Evolutionary conservation across 2,329 filamentous ascomycete genomes (phyloP), one percentile per base, ranked within the genome.

Genomic region (Phyllachora maydis): DNA sequence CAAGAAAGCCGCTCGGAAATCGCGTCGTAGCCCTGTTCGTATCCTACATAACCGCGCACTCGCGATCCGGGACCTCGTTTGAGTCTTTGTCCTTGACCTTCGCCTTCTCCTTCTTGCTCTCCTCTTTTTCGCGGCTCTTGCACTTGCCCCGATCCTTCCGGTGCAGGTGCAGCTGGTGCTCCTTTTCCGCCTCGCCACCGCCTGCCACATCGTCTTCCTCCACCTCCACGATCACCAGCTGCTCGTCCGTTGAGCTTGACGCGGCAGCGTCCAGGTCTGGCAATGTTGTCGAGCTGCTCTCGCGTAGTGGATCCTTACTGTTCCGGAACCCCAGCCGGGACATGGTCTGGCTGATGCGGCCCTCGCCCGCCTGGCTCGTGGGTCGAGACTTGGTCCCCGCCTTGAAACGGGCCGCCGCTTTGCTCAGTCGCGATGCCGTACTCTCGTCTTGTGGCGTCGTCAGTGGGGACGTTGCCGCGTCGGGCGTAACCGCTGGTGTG

Each of bases 301-400:
- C 47, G 17, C 46, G 43, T 26, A 53, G 36, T 0, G 45, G 49
- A 28, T 67, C 62, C 35, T 51, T 61, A 43, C 57, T 63, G 6
- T 51, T 35, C 23, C 54, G 56, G 5, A 65, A 49, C 0, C 56
- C 56, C 4, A 66, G 42, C n/a, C 60, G 55, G 10, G 54, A 57
- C 39, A 71, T 65, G 3, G 59, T 62, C 11, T 59, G 46, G 35
- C 60, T 67, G 26, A 67, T 56, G 4, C 66, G 53, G 10, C 52
- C 53, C 32, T 71, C 66, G 14, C 64, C 61, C 1, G 52, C 56
- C 33, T 69, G 63, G 34, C 66, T 71, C 11, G 46, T 47, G 4
- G 66, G 60, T 8, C 66, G 56, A 32, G 65, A 35, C 24, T 39
- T 42, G 28, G 28, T 36, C 6, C 31, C 34, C 25, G 48, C 34